Conservation (phyloP, 306 rosid genomes). For the Vigna unguiculata region DNA sequence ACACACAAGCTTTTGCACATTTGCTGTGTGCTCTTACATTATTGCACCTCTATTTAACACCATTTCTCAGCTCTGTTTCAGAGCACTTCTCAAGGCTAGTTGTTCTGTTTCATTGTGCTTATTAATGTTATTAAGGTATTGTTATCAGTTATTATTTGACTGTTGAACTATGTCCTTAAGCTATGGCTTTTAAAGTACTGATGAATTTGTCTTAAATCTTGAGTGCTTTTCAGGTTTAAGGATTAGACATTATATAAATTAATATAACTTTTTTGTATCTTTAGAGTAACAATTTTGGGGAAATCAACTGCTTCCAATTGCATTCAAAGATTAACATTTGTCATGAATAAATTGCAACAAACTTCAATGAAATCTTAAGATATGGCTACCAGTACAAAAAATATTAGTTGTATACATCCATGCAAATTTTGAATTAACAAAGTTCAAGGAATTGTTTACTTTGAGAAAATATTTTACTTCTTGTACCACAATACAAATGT, state of each 20-base stretch:
- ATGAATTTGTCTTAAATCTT: not conserved
- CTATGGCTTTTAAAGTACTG: not conserved
- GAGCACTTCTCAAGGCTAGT: not conserved
- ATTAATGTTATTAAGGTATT: not conserved
- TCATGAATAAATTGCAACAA: not conserved
- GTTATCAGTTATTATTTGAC: not conserved
- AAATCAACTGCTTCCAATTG: not conserved
- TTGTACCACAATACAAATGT: not conserved
- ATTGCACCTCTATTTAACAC: not conserved
- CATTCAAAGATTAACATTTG: not conserved
- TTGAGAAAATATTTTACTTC: not conserved
- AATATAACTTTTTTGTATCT: not conserved
- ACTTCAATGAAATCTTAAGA: not conserved
- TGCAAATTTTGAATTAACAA: not conserved
- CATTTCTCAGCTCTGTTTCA: not conserved
- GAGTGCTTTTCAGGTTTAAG: not conserved
- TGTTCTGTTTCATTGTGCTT: not conserved
- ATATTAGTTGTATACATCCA: not conserved
- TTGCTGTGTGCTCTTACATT: not conserved
- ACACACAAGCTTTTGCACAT: not conserved
- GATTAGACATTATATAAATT: not conserved
- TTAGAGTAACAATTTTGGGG: not conserved
- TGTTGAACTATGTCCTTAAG: not conserved
- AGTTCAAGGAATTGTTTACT: not conserved
- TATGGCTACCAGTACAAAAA: not conserved